Evolutionary conservation across 257 asterid genomes (phyloP), one percentile per base, ranked within the genome.

Genomic region (Nemophila menziesii): DNA sequence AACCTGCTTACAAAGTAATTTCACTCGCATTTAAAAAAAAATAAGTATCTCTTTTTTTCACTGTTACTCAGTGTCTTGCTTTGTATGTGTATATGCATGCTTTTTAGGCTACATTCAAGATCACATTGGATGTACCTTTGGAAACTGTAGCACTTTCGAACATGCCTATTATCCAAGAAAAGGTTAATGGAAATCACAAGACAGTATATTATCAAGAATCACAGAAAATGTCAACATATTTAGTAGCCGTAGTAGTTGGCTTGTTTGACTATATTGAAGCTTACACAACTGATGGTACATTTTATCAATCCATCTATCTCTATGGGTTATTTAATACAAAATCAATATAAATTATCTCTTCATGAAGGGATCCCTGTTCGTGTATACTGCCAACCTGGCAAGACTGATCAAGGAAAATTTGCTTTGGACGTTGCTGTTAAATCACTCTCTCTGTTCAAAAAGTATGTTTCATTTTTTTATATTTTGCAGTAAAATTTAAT

Each of bases 241-340:
- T 67, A 15, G 74, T 62, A 29, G 74, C 74, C 20, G 16, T 65
- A 18, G 77, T 70, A n/a, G 69, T 70, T 33, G 77, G 77, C 52
- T 42, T 60, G 22, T 64, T 60, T 46, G 77, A 70, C 42, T 53
- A 61, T 22, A 18, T 70, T 21, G 72, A 61, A 65, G 66, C 34
- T 50, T 51, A 22, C 20, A 56, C 72, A 54, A 15, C 55, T 33
- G 69, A 70, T 33, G 77, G 77, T 70, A 64, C 24, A 5, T 8
- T 13, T 24, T 17, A 17, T 8, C 7, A 8, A 18, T 12, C 46
- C 20, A 17, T 14, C 16, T 41, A 22, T 22, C 4, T 18, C 5
- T 4, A n/a, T n/a, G 3, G 14, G 8, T 13, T 14, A 11, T n/a
- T n/a, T n/a, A n/a, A n/a, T 48, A 2, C 20, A 13, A 10, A 12